phyloP scores from a whole-genome alignment of 2,329 filamentous ascomycete genomes.

The Graphilbum sp. region DNA sequence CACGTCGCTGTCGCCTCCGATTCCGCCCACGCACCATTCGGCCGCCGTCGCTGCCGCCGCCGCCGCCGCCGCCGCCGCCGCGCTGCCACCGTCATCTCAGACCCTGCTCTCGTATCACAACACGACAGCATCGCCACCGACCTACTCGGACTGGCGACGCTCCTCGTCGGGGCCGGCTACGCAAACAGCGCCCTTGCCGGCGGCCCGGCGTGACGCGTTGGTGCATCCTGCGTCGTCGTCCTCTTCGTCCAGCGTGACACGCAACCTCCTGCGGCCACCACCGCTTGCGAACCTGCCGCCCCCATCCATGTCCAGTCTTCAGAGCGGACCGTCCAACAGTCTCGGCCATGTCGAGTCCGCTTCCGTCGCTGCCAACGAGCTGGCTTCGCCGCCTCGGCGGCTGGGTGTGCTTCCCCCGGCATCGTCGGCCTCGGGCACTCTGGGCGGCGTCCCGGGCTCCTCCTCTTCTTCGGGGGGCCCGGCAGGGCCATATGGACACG shows the following conservation, averaged over 20 bases:
- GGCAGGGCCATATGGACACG: no score
- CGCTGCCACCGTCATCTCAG: conserved; percentile 1
- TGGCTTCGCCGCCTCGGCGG: not conserved
- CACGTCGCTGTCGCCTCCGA: conserved; percentile 3
- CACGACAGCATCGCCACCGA: conserved; percentile 1
- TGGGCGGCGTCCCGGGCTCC: no score
- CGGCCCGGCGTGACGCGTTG: conserved; percentile 5
- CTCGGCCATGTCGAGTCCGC: no score
- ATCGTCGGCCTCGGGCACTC: no score
- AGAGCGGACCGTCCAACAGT: conserved; percentile 9
- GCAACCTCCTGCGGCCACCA: conserved; percentile 9
- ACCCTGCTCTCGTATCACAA: conserved; percentile 4
- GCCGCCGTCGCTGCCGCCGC: not conserved
- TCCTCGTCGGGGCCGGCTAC: not conserved
- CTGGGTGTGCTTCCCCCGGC: not conserved
- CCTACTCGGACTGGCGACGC: conserved; percentile 7
- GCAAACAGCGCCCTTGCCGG: not conserved
- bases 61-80: conserved; percentile 3
- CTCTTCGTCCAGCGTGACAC: conserved; percentile 6
- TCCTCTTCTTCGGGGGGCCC: no score
- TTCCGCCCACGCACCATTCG: not conserved
- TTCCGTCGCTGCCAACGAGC: no score
- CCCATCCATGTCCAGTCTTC: conserved; percentile 10
- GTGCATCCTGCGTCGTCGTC: not conserved
- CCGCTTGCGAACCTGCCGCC: conserved; percentile 2